Evolutionary conservation across 2,329 filamentous ascomycete species (phyloP).

Genomic region (Aspergillus luchuensis): DNA sequence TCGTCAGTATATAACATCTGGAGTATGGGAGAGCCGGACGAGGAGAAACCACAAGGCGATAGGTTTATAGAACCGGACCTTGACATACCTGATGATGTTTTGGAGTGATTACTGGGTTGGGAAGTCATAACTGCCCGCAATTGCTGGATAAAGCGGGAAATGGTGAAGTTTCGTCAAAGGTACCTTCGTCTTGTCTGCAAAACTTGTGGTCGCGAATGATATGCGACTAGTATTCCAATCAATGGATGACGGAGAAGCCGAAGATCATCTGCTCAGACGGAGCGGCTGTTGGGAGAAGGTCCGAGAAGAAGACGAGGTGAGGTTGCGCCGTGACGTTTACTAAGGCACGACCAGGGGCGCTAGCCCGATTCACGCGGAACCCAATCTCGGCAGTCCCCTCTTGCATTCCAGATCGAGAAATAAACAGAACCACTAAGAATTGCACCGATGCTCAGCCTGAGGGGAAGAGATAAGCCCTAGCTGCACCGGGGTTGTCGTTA

Average conservation of each 20-base stretch:
- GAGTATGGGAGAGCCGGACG: background rate
- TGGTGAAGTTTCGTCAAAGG: background rate
- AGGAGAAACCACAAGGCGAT: background rate
- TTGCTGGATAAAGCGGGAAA: conserved; percentile 19
- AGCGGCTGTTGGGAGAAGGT: conserved; percentile 20
- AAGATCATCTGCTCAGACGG: conserved; percentile 11
- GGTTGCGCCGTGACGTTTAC: conserved; percentile 40
- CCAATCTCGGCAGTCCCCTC: conserved; percentile 23
- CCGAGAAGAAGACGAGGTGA: conserved; percentile 27
- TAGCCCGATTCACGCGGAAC: conserved; percentile 28
- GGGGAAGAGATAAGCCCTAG: conserved; percentile 16
- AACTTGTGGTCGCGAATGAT: conserved; percentile 14
- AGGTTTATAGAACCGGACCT: background rate
- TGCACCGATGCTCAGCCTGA: conserved; percentile 14
- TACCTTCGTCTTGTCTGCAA: background rate
- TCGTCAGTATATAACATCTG: conserved; percentile 21
- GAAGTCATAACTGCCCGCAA: conserved; percentile 28
- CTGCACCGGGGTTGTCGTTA: conserved; percentile 5
- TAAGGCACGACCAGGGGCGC: conserved; percentile 27
- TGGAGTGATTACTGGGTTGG: conserved; percentile 19
- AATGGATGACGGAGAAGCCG: conserved; percentile 11
- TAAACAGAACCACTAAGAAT: background rate
- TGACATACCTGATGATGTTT: conserved; percentile 28
- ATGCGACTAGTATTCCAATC: conserved; percentile 20
- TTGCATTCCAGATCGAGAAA: conserved; percentile 9